Evolutionary conservation across 176 grass and related monocot genomes (phyloP).

Genomic region (Bothriochloa decipiens): DNA sequence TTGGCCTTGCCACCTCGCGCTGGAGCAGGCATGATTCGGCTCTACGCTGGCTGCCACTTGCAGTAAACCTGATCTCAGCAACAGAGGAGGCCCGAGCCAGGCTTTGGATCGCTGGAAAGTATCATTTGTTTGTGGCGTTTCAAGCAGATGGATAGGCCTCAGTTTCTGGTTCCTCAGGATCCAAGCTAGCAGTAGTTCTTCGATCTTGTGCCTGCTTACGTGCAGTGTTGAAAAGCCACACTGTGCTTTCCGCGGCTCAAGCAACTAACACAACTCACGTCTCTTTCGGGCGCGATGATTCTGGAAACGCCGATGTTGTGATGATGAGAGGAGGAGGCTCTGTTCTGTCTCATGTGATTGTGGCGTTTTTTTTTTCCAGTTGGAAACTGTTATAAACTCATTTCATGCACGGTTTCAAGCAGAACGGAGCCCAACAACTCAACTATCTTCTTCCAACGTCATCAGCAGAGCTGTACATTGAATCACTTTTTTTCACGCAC

Average conservation of each 20-base stretch:
- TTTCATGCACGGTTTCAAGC: too few species aligned
- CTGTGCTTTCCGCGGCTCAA: conserved; percentile 38
- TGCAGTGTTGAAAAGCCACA: conserved; percentile 41
- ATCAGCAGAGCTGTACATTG: too few species aligned
- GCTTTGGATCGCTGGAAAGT: conserved; percentile 2
- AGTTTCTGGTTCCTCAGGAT: conserved; percentile 32
- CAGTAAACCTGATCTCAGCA: not conserved
- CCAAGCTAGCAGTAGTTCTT: not conserved
- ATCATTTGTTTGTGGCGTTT: conserved; percentile 43
- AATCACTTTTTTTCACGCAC: too few species aligned
- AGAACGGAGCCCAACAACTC: too few species aligned
- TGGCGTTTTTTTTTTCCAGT: too few species aligned
- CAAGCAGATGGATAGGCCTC: conserved; percentile 30
- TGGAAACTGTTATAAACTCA: too few species aligned
- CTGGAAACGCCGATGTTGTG: not conserved
- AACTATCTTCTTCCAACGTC: too few species aligned
- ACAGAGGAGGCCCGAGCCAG: not conserved
- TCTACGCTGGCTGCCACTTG: conserved; percentile 10
- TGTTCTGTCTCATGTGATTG: too few species aligned
- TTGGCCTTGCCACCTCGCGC: not conserved
- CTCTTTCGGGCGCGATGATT: not conserved
- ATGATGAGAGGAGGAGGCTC: too few species aligned
- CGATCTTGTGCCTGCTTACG: conserved; percentile 14
- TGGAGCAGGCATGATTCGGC: conserved; percentile 35
- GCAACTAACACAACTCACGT: conserved; percentile 35